A percentile compares a stretch with the other conserved stretches of the same genome.
Evolutionary conservation across 768 basidiomycete genomes (phyloP).

Genomic region (Pleurotus djamor): DNA sequence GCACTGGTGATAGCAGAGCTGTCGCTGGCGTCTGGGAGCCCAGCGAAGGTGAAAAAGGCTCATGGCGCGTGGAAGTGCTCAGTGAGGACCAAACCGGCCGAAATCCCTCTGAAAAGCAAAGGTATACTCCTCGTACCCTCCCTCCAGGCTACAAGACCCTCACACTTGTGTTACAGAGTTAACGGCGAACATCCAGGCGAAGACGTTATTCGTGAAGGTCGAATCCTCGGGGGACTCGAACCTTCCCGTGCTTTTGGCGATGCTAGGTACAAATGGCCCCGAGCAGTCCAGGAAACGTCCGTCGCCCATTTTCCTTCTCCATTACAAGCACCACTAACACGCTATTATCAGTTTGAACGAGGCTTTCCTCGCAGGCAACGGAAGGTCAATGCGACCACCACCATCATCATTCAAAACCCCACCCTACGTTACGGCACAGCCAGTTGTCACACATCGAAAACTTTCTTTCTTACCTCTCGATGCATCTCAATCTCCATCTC

Average conservation of each 20-base stretch:
- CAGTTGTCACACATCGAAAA: conserved; percentile 79
- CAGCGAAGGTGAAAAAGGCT: conserved; percentile 58
- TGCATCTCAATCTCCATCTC: conserved; percentile 22
- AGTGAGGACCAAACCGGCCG: conserved; percentile 96
- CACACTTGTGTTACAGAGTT: conserved; percentile 41
- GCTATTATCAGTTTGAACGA: conserved; percentile 36
- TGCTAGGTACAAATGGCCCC: conserved; percentile 86
- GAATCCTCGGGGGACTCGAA: conserved; percentile 86
- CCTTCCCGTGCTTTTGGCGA: conserved; percentile 88
- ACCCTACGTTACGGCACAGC: conserved; percentile 87
- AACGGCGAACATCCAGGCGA: conserved; percentile 80
- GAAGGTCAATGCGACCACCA: conserved; percentile 53
- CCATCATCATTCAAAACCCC: conserved; percentile 76
- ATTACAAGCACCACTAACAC: background rate
- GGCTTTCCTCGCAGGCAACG: conserved; percentile 66
- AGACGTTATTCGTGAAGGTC: conserved; percentile 82
- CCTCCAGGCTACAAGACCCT: background rate
- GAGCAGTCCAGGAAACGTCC: conserved; percentile 69
- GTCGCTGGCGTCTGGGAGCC: conserved; percentile 94
- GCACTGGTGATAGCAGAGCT: conserved; percentile 92
- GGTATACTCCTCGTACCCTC: conserved; percentile 32
- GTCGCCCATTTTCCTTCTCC: conserved; percentile 17
- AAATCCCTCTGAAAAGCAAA: conserved; percentile 78
- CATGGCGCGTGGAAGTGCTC: conserved; percentile 92
- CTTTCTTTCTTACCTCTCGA: conserved; percentile 47